Percentiles rank a stretch among this genome's conserved stretches.
phyloP scores from a whole-genome alignment of 768 basidiomycete genomes.

The Mycena albidolilacea region DNA sequence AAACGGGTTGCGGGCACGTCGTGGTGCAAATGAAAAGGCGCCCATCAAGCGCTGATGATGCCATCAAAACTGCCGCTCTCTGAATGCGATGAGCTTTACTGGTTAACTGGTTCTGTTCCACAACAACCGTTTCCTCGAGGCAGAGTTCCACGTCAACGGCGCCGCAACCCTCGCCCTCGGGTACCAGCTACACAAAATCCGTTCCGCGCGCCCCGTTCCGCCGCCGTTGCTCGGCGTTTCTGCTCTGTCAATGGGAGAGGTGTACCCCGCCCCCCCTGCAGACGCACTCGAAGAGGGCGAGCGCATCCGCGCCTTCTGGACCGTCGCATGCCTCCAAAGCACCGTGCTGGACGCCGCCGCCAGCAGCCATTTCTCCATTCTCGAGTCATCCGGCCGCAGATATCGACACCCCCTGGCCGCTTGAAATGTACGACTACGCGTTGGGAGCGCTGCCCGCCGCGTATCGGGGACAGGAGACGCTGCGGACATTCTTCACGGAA shows the following conservation, averaged over 20 bases:
- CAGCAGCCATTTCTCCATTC: constrained; percentile 17
- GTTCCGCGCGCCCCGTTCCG: constrained; percentile 2
- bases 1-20: too few relatives aligned
- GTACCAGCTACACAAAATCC: constrained; percentile 29
- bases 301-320: constrained; percentile 42
- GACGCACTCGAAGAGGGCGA: constrained; percentile 38
- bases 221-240: neutral
- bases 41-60: too few relatives aligned
- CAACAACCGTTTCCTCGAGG: constrained; percentile 31
- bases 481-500: constrained; percentile 18
- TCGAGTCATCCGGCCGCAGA: constrained; percentile 19
- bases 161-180: constrained; percentile 31
- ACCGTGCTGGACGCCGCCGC: constrained; percentile 5
- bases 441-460: neutral
- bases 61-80: too few relatives aligned
- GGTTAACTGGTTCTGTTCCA: constrained; percentile 12
- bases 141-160: constrained; percentile 31
- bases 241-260: neutral
- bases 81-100: too few relatives aligned
- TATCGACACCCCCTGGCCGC: constrained; percentile 42
- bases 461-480: constrained; percentile 14
- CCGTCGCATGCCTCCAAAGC: constrained; percentile 34
- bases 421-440: constrained; percentile 30
- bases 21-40: too few relatives aligned
- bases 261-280: neutral